Base-by-base conservation (phyloP, 495 filamentous ascomycete species). In the Pyrenula aspistea region DNA sequence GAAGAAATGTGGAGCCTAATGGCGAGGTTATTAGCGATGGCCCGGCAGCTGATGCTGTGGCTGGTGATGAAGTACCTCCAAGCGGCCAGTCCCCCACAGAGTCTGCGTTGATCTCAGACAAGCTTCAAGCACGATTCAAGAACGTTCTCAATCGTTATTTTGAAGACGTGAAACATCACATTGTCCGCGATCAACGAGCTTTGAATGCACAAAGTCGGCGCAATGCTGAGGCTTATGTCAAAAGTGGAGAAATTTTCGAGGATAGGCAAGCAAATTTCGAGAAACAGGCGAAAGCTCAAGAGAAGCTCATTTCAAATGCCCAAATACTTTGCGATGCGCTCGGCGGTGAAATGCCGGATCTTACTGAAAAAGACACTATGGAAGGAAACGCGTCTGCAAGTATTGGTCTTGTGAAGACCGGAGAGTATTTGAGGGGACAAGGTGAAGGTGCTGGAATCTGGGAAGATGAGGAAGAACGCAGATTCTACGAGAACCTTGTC, bases 201-300 rank as follows among this genome's bases (percentile, higher is more conserved):
- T 83, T 97, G 36, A 77, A 79, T 57, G 77, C 74, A 22, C 93
- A 99, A 69, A 87, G 84, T 52, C 87, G 89, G 57, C 90, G 91
- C 53, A 96, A 99, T 73, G 91, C 94, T 1, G 93, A 99, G 67
- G 93, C 92, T 3, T 99, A 99, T 65, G 89, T 99, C 61, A 96
- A 95, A 65, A 97, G 94, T 49, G 93, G 93, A 12, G 93, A 99
- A 64, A 91, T 99, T 49, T 99, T 99, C 60, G 93, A 99, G 66
- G 93, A 99, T 64, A 88, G 93, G 19, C 93, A 99, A 65, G 81
- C 90, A 24, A 96, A 90, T 62, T 95, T 93, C 59, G 93, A 99
- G 67, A 96, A 89, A 69, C 83, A 89, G 66, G 72, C 89, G 10
- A 97, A 96, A 71, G 79, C 87, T 2, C 86, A 96, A 60, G 93